A percentile compares a stretch with the other conserved stretches of the same genome.
Conservation (phyloP, 176 grass and related monocot genomes). For the Zoysia pacifica region DNA sequence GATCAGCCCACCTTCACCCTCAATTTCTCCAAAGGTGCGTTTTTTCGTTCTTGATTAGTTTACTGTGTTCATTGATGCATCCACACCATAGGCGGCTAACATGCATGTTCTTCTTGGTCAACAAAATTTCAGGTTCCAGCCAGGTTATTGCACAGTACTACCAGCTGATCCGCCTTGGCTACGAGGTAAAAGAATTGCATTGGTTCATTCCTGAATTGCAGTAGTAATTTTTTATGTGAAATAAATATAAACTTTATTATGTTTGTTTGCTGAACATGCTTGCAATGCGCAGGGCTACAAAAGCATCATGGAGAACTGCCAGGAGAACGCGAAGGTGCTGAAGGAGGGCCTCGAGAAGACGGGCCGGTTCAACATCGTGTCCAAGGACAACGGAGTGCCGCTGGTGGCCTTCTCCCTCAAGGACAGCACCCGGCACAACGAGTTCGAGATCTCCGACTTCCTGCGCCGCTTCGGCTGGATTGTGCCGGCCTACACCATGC, state of each 20-base stretch:
- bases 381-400: background rate
- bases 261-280: too few species aligned
- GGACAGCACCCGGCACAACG: background rate
- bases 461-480: too few species aligned
- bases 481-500: too few species aligned
- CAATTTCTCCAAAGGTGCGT: constrained; percentile 59
- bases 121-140: too few species aligned
- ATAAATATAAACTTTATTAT: too few species aligned
- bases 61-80: too few species aligned
- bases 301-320: background rate
- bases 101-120: too few species aligned
- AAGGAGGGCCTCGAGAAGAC: background rate
- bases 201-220: too few species aligned
- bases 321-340: background rate
- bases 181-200: background rate
- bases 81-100: too few species aligned
- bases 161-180: background rate
- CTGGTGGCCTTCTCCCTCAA: background rate
- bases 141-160: background rate
- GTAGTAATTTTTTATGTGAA: too few species aligned
- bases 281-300: background rate
- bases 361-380: background rate
- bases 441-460: too few species aligned
- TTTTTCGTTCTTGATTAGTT: too few species aligned
- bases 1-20: constrained; percentile 77